Evolutionary conservation across 306 rosid species (phyloP).

Genomic region (Fragaria ananassa): DNA sequence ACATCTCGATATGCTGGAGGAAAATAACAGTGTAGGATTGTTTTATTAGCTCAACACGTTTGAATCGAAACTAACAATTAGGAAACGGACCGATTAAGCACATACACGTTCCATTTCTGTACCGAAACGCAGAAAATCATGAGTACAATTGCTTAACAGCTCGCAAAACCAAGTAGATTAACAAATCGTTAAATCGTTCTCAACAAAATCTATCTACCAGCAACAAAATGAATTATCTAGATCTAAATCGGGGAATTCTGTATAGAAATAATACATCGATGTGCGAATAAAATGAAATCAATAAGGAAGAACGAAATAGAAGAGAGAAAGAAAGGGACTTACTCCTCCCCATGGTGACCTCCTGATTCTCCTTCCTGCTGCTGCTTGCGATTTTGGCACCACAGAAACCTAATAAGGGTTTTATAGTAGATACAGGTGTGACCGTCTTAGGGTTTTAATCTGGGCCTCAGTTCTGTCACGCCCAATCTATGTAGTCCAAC

Average conservation of each 20-base stretch:
- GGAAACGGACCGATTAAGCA: not conserved
- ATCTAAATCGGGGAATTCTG: not conserved
- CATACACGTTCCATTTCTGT: not conserved
- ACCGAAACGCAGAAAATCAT: not conserved
- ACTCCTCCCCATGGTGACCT: conserved; percentile 55
- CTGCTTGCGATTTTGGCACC: not conserved
- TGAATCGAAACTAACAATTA: not conserved
- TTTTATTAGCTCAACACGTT: not conserved
- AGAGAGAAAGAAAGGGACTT: conserved; percentile 13
- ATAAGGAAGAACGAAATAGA: too few species aligned
- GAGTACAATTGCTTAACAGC: not conserved
- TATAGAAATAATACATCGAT: conserved; percentile 7
- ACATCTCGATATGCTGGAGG: too few species aligned
- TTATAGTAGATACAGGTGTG: not conserved
- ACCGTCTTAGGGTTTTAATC: not conserved
- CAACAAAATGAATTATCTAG: not conserved
- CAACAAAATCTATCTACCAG: not conserved
- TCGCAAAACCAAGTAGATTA: not conserved
- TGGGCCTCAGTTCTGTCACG: not conserved
- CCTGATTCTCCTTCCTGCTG: conserved; percentile 9
- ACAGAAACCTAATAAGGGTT: not conserved
- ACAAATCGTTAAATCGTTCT: not conserved
- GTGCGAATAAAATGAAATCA: not conserved
- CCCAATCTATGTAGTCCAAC: not conserved
- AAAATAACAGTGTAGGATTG: too few species aligned